Base-by-base conservation (phyloP, 768 basidiomycete genomes). In the Leccinum uliginosum region DNA sequence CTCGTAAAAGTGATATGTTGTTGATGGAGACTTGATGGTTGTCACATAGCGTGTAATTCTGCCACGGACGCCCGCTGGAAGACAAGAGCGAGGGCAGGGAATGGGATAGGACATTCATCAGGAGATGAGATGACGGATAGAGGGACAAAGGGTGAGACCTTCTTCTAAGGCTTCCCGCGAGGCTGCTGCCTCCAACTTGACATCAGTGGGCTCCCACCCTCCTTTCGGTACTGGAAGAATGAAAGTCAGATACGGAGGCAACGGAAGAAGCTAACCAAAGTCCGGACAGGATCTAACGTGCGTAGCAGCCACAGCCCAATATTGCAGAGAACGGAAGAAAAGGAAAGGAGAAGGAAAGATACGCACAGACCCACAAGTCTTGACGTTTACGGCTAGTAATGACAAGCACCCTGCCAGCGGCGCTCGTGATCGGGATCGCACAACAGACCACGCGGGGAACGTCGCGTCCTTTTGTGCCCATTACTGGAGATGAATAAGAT, bases 161-260 rank as follows among this genome's bases (percentile, higher is more conserved):
- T 93, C 91, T 89, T 93, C 91, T 74, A 88, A 80, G 76, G 91
- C 91, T 84, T 93, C 91, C 74, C 91, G 83, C 67, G 84, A 87
- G 76, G 91, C 91, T 71, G 91, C 91, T 76, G 84, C 86, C 80
- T 92, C 90, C 67, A 93, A 77, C 73, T 78, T 80, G 65, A 80
- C 84, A 81, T 93, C 91, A 56, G 86, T 80, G 63, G 83, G 76
- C 74, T 93, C 91, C 86, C 86, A 93, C 69, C 91, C 91, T 72
- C 91, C 91, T 79, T 93, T 93, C n/a, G 91, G 91, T 67, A 93
- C 91, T 93, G 69, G 54, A 58, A 55, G 59, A 49, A 51, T 24
- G 9, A 26, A 54, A 26, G 59, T 58, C 46, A 60, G 62, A 32
- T 24, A 17, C n/a, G 34, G 46, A 49, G 51, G 23, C 15, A 51